These are phyloP conservation scores for Drechslerella stenobrocha DNA, from an alignment of 2,329 filamentous ascomycete genomes.

Conservation along the genomic window DNA sequence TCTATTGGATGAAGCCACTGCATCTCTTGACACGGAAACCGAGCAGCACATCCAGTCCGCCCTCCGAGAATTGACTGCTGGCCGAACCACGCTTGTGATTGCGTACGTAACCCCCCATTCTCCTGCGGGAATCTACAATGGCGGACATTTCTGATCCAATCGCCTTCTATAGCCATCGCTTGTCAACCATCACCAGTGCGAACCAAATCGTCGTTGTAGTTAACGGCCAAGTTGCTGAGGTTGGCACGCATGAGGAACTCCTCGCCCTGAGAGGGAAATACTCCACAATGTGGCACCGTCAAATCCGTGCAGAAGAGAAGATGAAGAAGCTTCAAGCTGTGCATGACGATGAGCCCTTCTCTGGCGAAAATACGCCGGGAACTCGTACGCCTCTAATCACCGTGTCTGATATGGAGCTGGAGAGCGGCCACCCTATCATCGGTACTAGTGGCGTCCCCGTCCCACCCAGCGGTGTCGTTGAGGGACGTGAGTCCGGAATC, in stretches of 20 bases:
- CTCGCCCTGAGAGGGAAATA: constrained; percentile 73
- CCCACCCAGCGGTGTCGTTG: constrained; percentile 26
- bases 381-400: constrained; percentile 37
- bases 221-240: constrained; percentile 74
- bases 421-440: constrained; percentile 26
- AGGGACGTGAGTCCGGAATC: constrained; percentile 25
- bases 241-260: constrained; percentile 76
- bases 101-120: constrained; percentile 63
- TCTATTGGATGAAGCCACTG: constrained; percentile 89
- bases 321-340: constrained; percentile 48
- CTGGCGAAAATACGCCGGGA: constrained; percentile 43
- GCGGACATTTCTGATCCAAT: constrained; percentile 12
- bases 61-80: constrained; percentile 76
- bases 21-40: constrained; percentile 85
- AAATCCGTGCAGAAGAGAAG: constrained; percentile 70
- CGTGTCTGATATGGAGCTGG: constrained; percentile 36
- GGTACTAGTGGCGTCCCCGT: constrained; percentile 37
- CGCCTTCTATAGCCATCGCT: constrained; percentile 64
- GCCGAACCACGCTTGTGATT: constrained; percentile 91
- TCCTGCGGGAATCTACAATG: neutral
- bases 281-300: constrained; percentile 84
- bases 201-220: constrained; percentile 82
- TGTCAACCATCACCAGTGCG: constrained; percentile 82
- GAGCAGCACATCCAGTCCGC: constrained; percentile 91
- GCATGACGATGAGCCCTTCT: constrained; percentile 43